These are phyloP conservation scores for Scleroderma citrinum DNA, from an alignment of 768 basidiomycete species.

Conservation along the genomic window DNA sequence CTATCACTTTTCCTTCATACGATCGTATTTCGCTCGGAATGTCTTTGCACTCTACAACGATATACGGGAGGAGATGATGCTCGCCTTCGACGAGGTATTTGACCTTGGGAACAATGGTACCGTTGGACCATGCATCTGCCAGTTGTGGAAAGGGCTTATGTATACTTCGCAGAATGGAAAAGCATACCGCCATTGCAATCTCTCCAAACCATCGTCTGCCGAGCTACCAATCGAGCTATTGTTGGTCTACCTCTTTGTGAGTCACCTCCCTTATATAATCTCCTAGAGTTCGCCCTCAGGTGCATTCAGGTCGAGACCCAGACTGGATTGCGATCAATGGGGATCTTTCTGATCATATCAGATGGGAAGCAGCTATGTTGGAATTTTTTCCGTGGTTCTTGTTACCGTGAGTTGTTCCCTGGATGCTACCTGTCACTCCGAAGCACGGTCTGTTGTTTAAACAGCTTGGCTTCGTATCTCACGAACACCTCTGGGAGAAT, in stretches of 20 bases:
- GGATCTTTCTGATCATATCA: conserved; percentile 25
- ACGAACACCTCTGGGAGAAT: conserved; percentile 4
- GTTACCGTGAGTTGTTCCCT: conserved; percentile 21
- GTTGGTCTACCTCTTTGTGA: conserved; percentile 45
- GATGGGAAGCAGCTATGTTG: conserved; percentile 15
- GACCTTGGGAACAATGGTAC: conserved; percentile 13
- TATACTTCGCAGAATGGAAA: conserved; percentile 34
- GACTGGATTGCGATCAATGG: conserved; percentile 32
- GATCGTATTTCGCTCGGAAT: conserved; percentile 30
- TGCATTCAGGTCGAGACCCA: conserved; percentile 31
- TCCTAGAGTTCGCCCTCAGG: not conserved
- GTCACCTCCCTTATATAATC: conserved; percentile 5
- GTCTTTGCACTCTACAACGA: conserved; percentile 33
- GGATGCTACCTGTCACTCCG: not conserved
- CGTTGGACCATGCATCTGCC: not conserved
- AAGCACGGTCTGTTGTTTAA: not conserved
- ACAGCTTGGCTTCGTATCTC: conserved; percentile 15
- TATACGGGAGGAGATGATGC: conserved; percentile 40
- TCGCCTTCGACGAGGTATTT: conserved; percentile 37
- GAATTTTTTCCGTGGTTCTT: conserved; percentile 28
- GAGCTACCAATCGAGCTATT: conserved; percentile 41
- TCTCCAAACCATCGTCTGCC: conserved; percentile 32
- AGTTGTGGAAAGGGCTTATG: not conserved
- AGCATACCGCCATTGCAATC: conserved; percentile 20
- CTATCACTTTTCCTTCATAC: conserved; percentile 28